Evolutionary conservation across 768 basidiomycete species (phyloP), one percentile per base, ranked within the genome.

Genomic region (Cystobasidium ongulense): DNA sequence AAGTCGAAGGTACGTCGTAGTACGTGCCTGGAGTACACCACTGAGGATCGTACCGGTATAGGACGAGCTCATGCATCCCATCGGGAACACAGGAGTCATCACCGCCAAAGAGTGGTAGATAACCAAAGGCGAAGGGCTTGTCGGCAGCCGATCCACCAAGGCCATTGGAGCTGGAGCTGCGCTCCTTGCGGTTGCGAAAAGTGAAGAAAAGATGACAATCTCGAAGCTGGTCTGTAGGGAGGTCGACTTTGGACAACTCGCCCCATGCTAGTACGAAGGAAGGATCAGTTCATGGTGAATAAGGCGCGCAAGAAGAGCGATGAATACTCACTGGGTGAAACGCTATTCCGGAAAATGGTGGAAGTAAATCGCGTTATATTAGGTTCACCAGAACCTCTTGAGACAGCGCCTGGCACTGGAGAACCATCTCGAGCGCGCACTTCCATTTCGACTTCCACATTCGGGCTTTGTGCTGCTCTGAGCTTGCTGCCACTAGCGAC

Each of bases 161-260:
- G n/a, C n/a, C 80, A 53, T 85, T 85, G 62, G 86, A 85, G 31
- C 29, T 52, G 1, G 75, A 21, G 23, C 78, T 89, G 11, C 75
- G 31, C 72, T 68, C 25, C 17, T 63, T 77, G 25, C 82, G 88
- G 79, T 91, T 88, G 46, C 90, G 87, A 82, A 97, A 94, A 0
- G 91, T 91, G 82, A 98, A 90, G 85, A 95, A 97, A 17, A 98
- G 82, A 79, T 97, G 95, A 87, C 90, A 93, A 50, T 87, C 85
- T 1, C 88, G 87, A 43, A 88, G 84, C 8, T 86, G 85, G 10
- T 87, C 84, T 15, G 84, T 81, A 25, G 91, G 89, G 10, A 98
- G 81, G 2, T 87, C 85, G 18, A 98, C 83, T 81, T 98, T 98
- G 81, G 97, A 85, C 59, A 97, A 86, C 81, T 98, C 95, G 39